A percentile compares a stretch with the other conserved stretches of the same genome.
phyloP scores from a whole-genome alignment of 164 flowering plant genomes.

The Stephania yunnanensis region DNA sequence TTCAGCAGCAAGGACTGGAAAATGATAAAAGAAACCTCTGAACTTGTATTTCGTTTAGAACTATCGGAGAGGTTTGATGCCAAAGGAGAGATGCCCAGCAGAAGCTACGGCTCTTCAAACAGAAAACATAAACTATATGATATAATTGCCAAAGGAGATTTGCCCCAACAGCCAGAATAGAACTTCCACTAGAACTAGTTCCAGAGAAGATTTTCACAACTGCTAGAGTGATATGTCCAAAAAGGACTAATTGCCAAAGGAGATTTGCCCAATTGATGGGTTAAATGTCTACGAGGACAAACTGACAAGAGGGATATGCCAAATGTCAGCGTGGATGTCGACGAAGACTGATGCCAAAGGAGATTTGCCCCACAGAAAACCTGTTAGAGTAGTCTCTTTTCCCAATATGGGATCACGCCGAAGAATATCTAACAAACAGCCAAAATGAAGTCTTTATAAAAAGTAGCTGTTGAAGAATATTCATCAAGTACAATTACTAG shows the following conservation, averaged over 20 bases:
- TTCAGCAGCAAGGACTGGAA: neutral
- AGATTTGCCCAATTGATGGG: conserved; percentile 12
- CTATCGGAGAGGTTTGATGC: conserved; percentile 21
- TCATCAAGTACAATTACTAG: neutral
- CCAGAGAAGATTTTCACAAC: conserved; percentile 4
- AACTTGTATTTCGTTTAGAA: neutral
- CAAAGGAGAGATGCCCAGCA: conserved; percentile 37
- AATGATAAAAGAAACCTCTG: neutral
- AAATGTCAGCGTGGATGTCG: conserved; percentile 21
- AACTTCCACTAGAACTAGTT: conserved; percentile 2
- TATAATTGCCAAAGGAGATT: conserved; percentile 76
- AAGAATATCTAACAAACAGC: conserved; percentile 29
- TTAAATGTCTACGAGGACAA: neutral
- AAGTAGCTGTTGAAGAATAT: neutral
- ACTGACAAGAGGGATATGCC: conserved; percentile 26
- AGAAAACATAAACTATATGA: conserved; percentile 8
- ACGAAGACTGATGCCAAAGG: conserved; percentile 19
- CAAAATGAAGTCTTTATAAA: conserved; percentile 14
- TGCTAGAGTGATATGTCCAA: conserved; percentile 6
- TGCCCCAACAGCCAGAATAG: conserved; percentile 35
- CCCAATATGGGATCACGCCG: conserved; percentile 17
- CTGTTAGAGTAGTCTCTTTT: neutral
- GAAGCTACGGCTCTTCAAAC: conserved; percentile 8
- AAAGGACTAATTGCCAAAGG: conserved; percentile 8
- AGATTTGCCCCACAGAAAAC: conserved; percentile 15